These are phyloP conservation scores for Ochetophila trinervis DNA, from an alignment of 306 rosid species.

Conservation along the genomic window DNA sequence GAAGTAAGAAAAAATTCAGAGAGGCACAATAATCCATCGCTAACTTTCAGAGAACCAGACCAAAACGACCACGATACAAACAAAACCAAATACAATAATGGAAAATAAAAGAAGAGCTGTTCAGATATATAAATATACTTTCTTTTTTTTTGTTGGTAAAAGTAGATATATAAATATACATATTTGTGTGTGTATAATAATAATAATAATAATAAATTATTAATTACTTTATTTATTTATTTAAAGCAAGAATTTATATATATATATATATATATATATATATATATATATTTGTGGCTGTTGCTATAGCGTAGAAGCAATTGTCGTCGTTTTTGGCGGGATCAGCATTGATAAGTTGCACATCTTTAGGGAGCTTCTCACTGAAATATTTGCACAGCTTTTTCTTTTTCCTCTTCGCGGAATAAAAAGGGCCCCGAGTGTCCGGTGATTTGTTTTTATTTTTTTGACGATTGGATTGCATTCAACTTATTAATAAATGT, in stretches of 20 bases:
- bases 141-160: too few species aligned
- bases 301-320: not conserved
- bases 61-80: not conserved
- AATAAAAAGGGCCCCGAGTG: too few species aligned
- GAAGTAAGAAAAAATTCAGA: conserved; percentile 9
- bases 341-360: not conserved
- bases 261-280: not conserved
- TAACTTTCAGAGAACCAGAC: not conserved
- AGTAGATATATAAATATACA: not conserved
- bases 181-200: not conserved
- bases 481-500: too few species aligned
- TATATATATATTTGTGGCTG: not conserved
- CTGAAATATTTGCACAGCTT: not conserved
- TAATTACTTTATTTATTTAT: too few species aligned
- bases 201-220: too few species aligned
- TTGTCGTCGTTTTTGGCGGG: not conserved
- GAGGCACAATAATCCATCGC: conserved; percentile 32
- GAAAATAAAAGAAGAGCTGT: not conserved
- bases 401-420: too few species aligned
- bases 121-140: not conserved
- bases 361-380: not conserved
- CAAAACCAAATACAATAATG: too few species aligned
- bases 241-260: too few species aligned
- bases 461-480: too few species aligned
- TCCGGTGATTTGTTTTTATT: too few species aligned